Percentiles rank a stretch among this genome's conserved stretches.
phyloP scores from a whole-genome alignment of 345 rosid species.

The Gossypium australe region DNA sequence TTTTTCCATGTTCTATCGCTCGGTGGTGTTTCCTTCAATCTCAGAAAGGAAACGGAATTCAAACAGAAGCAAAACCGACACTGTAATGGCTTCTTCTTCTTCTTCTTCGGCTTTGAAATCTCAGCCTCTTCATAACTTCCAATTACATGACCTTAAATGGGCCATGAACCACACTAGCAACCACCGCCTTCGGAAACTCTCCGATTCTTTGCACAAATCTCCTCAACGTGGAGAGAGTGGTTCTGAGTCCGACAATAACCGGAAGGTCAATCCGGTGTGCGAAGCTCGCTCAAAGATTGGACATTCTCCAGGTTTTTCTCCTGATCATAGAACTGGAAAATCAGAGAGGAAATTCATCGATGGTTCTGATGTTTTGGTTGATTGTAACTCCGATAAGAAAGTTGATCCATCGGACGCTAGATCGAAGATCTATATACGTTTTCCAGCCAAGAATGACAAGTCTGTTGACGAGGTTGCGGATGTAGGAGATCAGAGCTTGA shows the following conservation, averaged over 20 bases:
- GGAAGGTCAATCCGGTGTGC: slow-evolving; percentile 14
- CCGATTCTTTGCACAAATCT: slow-evolving; percentile 18
- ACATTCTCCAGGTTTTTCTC: slow-evolving; percentile 14
- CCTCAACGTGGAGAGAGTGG: slow-evolving; percentile 10
- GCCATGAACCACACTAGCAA: slow-evolving; percentile 36
- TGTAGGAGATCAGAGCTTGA: slow-evolving; percentile 38
- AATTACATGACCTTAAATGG: slow-evolving; percentile 59
- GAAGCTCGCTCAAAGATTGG: slow-evolving; percentile 21
- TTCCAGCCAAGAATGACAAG: slow-evolving; percentile 31
- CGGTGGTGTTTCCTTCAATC: slow-evolving; percentile 16
- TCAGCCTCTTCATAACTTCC: slow-evolving; percentile 67
- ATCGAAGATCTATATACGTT: slow-evolving; percentile 47
- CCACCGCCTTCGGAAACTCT: slow-evolving; percentile 42
- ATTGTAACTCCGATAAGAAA: slow-evolving; percentile 28
- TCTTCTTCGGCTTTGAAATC: slow-evolving; percentile 49
- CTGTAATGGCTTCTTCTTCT: slow-evolving; percentile 22
- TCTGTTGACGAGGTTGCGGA: slow-evolving; percentile 17
- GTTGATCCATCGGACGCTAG: slow-evolving; percentile 28
- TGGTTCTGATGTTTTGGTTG: slow-evolving; percentile 18
- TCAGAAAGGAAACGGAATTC: not conserved
- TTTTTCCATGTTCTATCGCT: not conserved
- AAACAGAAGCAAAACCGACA: not conserved
- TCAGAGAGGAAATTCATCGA: slow-evolving; percentile 15
- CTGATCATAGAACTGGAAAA: slow-evolving; percentile 23
- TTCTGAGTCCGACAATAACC: slow-evolving; percentile 26